A percentile compares a stretch with the other conserved stretches of the same genome.
Evolutionary conservation across 176 grass and related monocot genomes (phyloP).

Genomic region (Avena insularis): DNA sequence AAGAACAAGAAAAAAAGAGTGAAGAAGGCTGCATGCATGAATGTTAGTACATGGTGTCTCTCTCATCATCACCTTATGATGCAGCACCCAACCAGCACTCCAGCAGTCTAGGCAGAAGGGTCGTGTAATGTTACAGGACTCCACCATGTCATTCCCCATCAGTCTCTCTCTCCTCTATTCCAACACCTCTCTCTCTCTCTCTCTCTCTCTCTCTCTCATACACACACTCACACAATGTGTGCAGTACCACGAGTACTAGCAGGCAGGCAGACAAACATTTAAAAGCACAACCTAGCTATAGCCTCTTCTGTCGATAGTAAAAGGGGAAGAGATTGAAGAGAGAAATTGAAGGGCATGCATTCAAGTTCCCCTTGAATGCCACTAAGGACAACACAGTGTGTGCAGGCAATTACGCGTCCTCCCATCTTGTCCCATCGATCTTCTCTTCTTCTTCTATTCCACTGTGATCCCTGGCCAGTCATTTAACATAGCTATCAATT

Average conservation of each 20-base stretch:
- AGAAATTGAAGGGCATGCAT: slow-evolving; percentile 54
- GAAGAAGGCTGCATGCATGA: background rate
- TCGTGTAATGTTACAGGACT: slow-evolving; percentile 19
- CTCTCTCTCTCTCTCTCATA: slow-evolving; percentile 7
- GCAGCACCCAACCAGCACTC: slow-evolving; percentile 45
- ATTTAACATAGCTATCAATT: slow-evolving; percentile 46
- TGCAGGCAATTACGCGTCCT: slow-evolving; percentile 42
- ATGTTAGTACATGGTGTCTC: background rate
- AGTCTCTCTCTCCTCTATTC: background rate
- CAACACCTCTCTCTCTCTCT: background rate
- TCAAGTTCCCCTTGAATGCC: slow-evolving; percentile 52
- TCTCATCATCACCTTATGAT: slow-evolving; percentile 64
- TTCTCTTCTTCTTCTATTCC: slow-evolving; percentile 40
- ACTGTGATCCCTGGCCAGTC: slow-evolving; percentile 23
- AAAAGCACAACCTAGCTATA: slow-evolving; percentile 35
- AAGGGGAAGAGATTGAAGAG: slow-evolving; percentile 45
- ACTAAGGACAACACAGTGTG: slow-evolving; percentile 46
- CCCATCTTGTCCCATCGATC: slow-evolving; percentile 51
- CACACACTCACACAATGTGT: background rate
- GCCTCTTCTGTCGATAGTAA: slow-evolving; percentile 45
- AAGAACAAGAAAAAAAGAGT: slow-evolving; percentile 9
- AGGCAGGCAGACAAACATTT: slow-evolving; percentile 48
- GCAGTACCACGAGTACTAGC: slow-evolving; percentile 9
- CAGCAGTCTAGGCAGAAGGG: slow-evolving; percentile 33
- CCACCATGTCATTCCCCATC: slow-evolving; percentile 10